Conservation (phyloP, 805 yeast species). For the Wickerhamiella azyma region DNA sequence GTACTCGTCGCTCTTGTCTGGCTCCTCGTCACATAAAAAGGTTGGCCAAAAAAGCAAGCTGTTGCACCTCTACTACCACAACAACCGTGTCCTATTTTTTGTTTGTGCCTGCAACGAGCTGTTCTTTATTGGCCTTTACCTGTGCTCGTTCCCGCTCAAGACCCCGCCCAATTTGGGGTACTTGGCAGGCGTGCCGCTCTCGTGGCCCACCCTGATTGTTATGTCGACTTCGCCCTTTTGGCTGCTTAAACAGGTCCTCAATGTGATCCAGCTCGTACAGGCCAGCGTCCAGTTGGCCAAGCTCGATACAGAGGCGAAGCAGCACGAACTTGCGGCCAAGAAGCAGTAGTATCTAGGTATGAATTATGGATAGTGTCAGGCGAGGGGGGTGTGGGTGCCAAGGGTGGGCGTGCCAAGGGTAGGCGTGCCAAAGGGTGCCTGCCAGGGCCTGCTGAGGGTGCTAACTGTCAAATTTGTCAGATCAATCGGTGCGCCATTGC, state of each 20-base stretch:
- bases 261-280: constrained; percentile 72
- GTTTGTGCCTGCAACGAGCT: constrained; percentile 91
- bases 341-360: not conserved
- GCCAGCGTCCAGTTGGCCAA: constrained; percentile 76
- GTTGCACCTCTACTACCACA: constrained; percentile 74
- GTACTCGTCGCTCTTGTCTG: constrained; percentile 81
- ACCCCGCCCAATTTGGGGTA: constrained; percentile 31
- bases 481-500: no score
- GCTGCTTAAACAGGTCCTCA: constrained; percentile 80
- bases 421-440: no score
- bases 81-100: constrained; percentile 65
- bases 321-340: constrained; percentile 12
- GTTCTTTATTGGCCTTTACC: constrained; percentile 79
- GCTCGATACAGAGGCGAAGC: constrained; percentile 49
- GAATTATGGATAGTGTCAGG: not conserved
- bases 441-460: no score
- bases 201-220: constrained; percentile 47
- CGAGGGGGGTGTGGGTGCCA: not conserved
- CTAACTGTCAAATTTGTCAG: no score
- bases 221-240: constrained; percentile 68
- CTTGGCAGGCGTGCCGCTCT: constrained; percentile 28
- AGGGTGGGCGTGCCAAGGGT: no score
- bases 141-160: constrained; percentile 46
- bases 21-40: constrained; percentile 71
- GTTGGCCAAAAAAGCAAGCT: constrained; percentile 61